Base-by-base conservation (phyloP, 352 stramenopile genomes). In the Phytophthora sansomeana region DNA sequence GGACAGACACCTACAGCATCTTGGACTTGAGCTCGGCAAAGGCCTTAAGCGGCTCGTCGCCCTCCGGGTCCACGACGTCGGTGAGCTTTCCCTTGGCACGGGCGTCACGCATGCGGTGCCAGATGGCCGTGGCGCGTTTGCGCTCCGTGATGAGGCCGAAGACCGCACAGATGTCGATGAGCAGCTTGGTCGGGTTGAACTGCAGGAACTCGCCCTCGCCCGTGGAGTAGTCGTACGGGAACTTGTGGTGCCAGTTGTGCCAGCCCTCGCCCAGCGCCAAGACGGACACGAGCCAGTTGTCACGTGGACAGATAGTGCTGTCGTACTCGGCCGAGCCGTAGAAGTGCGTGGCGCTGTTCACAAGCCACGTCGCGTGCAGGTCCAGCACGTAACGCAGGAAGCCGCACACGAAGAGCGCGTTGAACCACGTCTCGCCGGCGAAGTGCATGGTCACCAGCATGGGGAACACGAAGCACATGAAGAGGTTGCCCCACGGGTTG, bases 241-340 rank as follows among this genome's bases (percentile, higher is more conserved):
- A 99, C 80, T 99, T 99, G 93, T 99, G 98, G 81, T 99, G 98
- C 97, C 97, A 99, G 87, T 99, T 99, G 86, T 99, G 97, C 96
- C 96, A 99, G 75, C 96, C 97, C 75, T 99, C 97, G 32, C 98
- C 98, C 16, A 99, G 92, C 33, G 97, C 92, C 53, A 95, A 95
- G 54, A 98, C 78, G 9, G 95, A 97, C 13, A 99, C 97, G 63
- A 99, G 93, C 47, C 95, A 97, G 81, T 99, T 99, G 77, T 99
- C 97, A 21, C 95, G 90, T 6, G 97, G 97, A 57, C 96, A 97
- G 10, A 92, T 98, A 44, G 97, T 83, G 77, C 99, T 97, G 77
- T 99, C 99, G 2, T 95, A 93, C 68, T 98, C 95, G 76, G 21
- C 21, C 21, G 98, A 97, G 62, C 98, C 98, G 66, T 97, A 99